Conservation (phyloP, 331 rosid species). For the Rhamnella rubrinervis region DNA sequence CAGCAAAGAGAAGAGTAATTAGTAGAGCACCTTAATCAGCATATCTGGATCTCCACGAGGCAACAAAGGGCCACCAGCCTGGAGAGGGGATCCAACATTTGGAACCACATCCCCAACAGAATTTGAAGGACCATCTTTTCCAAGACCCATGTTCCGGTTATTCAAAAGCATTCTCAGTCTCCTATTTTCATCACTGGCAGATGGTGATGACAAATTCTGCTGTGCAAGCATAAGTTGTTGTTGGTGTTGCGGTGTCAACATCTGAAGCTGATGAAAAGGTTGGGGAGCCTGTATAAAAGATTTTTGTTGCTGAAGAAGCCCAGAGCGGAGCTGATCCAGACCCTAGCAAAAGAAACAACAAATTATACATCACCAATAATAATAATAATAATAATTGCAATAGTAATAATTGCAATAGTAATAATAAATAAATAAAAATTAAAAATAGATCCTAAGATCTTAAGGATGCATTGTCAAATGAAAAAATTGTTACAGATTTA, state of each 20-base stretch:
- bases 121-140: conserved; percentile 75
- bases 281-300: conserved; percentile 84
- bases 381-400: neutral
- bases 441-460: neutral
- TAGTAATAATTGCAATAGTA: no score
- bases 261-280: conserved; percentile 90
- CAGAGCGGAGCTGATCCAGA: conserved; percentile 84
- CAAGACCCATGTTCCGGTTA: conserved; percentile 52
- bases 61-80: conserved; percentile 68
- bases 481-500: no score
- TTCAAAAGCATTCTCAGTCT: conserved; percentile 82
- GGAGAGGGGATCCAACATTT: conserved; percentile 88
- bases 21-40: conserved; percentile 66
- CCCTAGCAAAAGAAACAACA: conserved; percentile 50
- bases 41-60: conserved; percentile 82
- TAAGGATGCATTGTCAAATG: neutral
- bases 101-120: conserved; percentile 75
- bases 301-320: conserved; percentile 88
- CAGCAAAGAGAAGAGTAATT: conserved; percentile 24
- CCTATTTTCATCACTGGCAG: conserved; percentile 74
- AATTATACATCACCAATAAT: neutral
- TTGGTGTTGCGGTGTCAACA: conserved; percentile 94
- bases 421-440: no score
- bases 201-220: conserved; percentile 81
- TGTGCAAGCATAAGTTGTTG: conserved; percentile 94